Conservation (phyloP, 2,329 filamentous ascomycete species). For the Pezicula carpinea region DNA sequence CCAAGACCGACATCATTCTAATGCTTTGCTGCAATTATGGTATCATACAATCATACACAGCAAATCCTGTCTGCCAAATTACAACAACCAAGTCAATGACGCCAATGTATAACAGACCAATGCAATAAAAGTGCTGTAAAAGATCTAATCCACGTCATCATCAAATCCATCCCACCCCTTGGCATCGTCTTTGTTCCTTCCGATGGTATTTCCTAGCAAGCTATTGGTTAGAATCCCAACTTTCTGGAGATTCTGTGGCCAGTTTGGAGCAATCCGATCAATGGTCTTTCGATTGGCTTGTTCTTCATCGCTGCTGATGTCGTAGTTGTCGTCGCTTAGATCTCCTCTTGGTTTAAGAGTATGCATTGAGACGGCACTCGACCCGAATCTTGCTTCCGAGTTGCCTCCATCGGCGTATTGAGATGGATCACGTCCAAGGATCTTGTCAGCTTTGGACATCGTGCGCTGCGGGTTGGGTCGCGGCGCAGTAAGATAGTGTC, state of each 20-base stretch:
- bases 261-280: slow-evolving; percentile 17
- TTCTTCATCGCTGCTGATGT: slow-evolving; percentile 26
- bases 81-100: too few species aligned
- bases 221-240: slow-evolving; percentile 27
- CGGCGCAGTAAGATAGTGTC: slow-evolving; percentile 23
- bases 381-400: not conserved
- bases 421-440: slow-evolving; percentile 28
- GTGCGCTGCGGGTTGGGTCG: slow-evolving; percentile 12
- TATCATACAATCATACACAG: too few species aligned
- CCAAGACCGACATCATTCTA: too few species aligned
- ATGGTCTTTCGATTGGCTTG: slow-evolving; percentile 17
- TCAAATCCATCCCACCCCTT: slow-evolving; percentile 23
- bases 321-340: slow-evolving; percentile 22
- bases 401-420: slow-evolving; percentile 21
- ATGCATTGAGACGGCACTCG: slow-evolving; percentile 24
- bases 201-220: slow-evolving; percentile 26
- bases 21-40: too few species aligned
- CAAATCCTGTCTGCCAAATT: too few species aligned
- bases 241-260: slow-evolving; percentile 22
- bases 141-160: slow-evolving; percentile 23
- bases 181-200: slow-evolving; percentile 24
- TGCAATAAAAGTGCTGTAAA: not conserved
- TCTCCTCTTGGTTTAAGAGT: slow-evolving; percentile 16
- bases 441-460: slow-evolving; percentile 30
- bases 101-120: not conserved